phyloP scores from a whole-genome alignment of 768 basidiomycete species.

The Suillus cothurnatus region DNA sequence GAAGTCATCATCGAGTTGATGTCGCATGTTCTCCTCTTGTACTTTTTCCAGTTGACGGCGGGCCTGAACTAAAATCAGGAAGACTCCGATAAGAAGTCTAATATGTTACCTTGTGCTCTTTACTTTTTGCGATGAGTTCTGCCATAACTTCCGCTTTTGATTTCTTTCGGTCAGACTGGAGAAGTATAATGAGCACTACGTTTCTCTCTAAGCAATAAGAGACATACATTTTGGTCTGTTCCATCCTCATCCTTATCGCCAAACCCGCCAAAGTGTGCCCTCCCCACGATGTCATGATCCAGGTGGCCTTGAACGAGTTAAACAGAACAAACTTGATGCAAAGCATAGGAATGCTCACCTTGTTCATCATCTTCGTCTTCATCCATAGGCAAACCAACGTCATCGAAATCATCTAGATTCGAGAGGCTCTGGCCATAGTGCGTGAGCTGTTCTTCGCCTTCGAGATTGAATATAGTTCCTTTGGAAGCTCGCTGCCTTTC shows the following conservation, averaged over 20 bases:
- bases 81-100: not conserved
- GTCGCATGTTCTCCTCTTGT: conserved; percentile 81
- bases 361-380: conserved; percentile 53
- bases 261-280: conserved; percentile 86
- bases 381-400: conserved; percentile 53
- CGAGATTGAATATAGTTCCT: conserved; percentile 82
- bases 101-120: conserved; percentile 79
- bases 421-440: conserved; percentile 91
- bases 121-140: conserved; percentile 97
- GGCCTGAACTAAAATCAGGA: conserved; percentile 47
- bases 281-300: conserved; percentile 63
- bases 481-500: conserved; percentile 83
- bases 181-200: conserved; percentile 9
- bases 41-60: conserved; percentile 88
- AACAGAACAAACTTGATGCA: not conserved
- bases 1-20: conserved; percentile 88
- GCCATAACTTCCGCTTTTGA: conserved; percentile 97
- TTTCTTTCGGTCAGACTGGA: conserved; percentile 81
- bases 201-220: not conserved
- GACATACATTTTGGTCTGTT: conserved; percentile 50
- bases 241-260: conserved; percentile 64
- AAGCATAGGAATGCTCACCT: conserved; percentile 35
- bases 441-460: conserved; percentile 88
- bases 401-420: conserved; percentile 82
- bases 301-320: conserved; percentile 56